These are phyloP conservation scores for Rachicladosporium sp. DNA, from an alignment of 2,329 filamentous ascomycete genomes.

Conservation along the genomic window DNA sequence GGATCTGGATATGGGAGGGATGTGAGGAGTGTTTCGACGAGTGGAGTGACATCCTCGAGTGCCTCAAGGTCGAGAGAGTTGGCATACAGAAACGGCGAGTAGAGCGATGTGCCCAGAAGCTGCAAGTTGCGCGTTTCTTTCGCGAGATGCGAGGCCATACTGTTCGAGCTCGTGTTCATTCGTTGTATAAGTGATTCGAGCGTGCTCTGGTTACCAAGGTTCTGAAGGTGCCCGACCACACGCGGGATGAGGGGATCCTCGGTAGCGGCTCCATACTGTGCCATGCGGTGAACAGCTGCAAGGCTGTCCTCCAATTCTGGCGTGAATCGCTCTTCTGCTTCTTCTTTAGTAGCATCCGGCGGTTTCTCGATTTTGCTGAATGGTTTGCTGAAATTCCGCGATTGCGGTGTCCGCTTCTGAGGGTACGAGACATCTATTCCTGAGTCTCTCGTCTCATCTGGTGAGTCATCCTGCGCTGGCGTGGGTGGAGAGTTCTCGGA, in stretches of 20 bases:
- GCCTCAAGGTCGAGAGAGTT: conserved; percentile 52
- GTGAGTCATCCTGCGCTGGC: conserved; percentile 8
- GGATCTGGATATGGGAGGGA: conserved; percentile 55
- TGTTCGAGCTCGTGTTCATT: conserved; percentile 24
- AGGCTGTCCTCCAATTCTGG: conserved; percentile 23
- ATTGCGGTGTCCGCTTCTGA: conserved; percentile 8
- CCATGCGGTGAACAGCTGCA: conserved; percentile 22
- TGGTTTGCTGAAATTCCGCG: conserved; percentile 23
- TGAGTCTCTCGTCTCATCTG: conserved; percentile 31
- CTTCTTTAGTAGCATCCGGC: conserved; percentile 12
- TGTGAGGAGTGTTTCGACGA: conserved; percentile 53
- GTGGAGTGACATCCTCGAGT: conserved; percentile 56
- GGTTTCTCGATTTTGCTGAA: conserved; percentile 11
- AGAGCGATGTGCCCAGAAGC: conserved; percentile 53
- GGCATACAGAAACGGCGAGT: conserved; percentile 54
- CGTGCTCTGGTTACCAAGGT: conserved; percentile 23
- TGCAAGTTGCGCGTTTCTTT: conserved; percentile 68
- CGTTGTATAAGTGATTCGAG: conserved; percentile 22
- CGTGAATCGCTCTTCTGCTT: conserved; percentile 44
- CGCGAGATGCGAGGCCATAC: conserved; percentile 56
- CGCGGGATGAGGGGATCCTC: conserved; percentile 23
- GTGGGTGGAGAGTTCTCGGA: conserved; percentile 1
- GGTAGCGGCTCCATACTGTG: conserved; percentile 16
- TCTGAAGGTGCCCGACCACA: conserved; percentile 20
- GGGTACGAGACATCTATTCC: conserved; percentile 31